These are phyloP conservation scores for Epichloe amarillans DNA, from an alignment of 2,329 filamentous ascomycete species.

Conservation along the genomic window DNA sequence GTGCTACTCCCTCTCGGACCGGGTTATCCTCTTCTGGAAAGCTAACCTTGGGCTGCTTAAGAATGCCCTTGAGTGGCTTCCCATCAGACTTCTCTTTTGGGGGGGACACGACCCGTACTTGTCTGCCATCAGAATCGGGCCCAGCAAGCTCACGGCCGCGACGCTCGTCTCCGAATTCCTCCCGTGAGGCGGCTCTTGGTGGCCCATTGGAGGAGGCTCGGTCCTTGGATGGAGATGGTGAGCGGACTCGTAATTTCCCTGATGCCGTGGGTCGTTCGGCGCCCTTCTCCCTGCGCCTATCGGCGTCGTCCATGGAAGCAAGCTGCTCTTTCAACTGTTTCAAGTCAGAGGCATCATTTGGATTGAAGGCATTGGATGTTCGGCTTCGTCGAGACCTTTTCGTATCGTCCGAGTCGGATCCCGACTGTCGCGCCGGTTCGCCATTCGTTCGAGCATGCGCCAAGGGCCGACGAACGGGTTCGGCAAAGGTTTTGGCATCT, in stretches of 20 bases:
- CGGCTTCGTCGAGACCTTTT: slow-evolving; percentile 25
- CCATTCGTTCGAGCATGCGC: slow-evolving; percentile 8
- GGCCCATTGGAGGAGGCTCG: slow-evolving; percentile 5
- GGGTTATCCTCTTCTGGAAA: slow-evolving; percentile 82
- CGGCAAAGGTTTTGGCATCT: slow-evolving; percentile 2
- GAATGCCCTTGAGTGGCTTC: slow-evolving; percentile 67
- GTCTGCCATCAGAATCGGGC: slow-evolving; percentile 27
- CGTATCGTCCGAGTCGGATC: slow-evolving; percentile 29
- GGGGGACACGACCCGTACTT: slow-evolving; percentile 56
- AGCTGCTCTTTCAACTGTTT: slow-evolving; percentile 37
- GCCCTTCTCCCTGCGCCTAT: slow-evolving; percentile 9
- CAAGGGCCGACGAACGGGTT: slow-evolving; percentile 13
- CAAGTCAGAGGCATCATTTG: slow-evolving; percentile 37
- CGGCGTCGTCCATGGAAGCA: slow-evolving; percentile 24
- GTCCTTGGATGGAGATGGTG: slow-evolving; percentile 10
- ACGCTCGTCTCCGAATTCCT: slow-evolving; percentile 15
- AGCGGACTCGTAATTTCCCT: slow-evolving; percentile 6
- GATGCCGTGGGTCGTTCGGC: background rate
- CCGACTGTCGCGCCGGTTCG: slow-evolving; percentile 18
- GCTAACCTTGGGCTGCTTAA: slow-evolving; percentile 67
- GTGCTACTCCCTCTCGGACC: slow-evolving; percentile 78
- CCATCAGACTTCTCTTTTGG: slow-evolving; percentile 49
- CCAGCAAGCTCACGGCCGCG: slow-evolving; percentile 29
- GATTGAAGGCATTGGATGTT: slow-evolving; percentile 32
- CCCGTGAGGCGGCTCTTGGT: slow-evolving; percentile 3